Percentiles rank a stretch among this genome's conserved stretches.
phyloP scores from a whole-genome alignment of 495 filamentous ascomycete species.

The Immersiella caudata region DNA sequence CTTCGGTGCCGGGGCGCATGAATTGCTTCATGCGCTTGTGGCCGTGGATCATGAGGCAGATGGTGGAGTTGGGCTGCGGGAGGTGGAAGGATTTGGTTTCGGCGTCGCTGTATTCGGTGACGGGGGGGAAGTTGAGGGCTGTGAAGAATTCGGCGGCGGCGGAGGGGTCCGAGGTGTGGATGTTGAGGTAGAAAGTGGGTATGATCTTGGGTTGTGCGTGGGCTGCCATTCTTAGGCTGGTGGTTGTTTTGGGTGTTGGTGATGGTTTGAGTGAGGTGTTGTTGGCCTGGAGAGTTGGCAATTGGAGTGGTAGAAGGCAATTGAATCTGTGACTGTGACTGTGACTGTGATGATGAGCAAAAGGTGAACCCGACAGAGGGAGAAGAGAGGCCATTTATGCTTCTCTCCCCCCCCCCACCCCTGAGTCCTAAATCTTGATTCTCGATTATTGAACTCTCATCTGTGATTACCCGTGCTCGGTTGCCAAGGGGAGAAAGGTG shows the following conservation, averaged over 20 bases:
- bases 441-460: neutral
- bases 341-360: neutral
- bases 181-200: slow-evolving; percentile 29
- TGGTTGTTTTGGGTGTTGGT: neutral
- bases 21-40: slow-evolving; percentile 25
- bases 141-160: slow-evolving; percentile 23
- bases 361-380: neutral
- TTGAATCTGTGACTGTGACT: neutral
- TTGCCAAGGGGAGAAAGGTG: neutral
- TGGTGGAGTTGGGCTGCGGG: slow-evolving; percentile 21
- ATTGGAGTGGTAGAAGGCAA: no score
- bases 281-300: neutral
- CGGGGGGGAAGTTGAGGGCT: slow-evolving; percentile 23
- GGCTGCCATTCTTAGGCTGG: neutral
- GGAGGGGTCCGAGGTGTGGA: slow-evolving; percentile 22
- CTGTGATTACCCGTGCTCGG: neutral
- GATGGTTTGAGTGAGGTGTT: neutral
- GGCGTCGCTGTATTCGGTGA: slow-evolving; percentile 23
- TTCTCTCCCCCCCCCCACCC: neutral
- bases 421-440: neutral
- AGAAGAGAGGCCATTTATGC: neutral
- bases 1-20: slow-evolving; percentile 20
- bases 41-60: slow-evolving; percentile 30
- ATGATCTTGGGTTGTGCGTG: neutral
- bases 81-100: slow-evolving; percentile 23